Evolutionary conservation across 2,329 filamentous ascomycete genomes (phyloP).

Genomic region (Aspergillus sclerotialis): DNA sequence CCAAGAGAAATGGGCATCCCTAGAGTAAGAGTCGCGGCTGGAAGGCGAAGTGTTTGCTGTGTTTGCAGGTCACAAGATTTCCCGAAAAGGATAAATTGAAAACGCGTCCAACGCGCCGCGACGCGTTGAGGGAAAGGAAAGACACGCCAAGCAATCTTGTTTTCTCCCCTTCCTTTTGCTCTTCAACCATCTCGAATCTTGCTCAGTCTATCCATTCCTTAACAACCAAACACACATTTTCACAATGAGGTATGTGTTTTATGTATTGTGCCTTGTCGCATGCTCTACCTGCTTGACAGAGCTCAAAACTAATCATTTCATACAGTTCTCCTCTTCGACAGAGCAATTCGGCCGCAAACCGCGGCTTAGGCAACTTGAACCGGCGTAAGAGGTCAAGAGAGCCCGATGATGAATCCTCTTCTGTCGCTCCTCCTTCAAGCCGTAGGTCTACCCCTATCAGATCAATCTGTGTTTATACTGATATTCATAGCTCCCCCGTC

Average conservation of each 20-base stretch:
- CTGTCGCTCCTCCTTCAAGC: conserved; percentile 55
- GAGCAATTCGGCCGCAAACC: conserved; percentile 77
- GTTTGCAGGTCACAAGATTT: conserved; percentile 6
- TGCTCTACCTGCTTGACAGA: not conserved
- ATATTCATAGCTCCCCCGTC: conserved; percentile 42
- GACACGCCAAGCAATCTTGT: conserved; percentile 13
- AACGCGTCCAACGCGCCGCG: conserved; percentile 15
- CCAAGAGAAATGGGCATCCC: too few relatives aligned
- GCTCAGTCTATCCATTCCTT: not conserved
- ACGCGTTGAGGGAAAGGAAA: conserved; percentile 11
- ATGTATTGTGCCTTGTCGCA: too few relatives aligned
- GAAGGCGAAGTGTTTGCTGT: too few relatives aligned
- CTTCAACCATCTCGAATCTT: conserved; percentile 2
- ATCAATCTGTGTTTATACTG: conserved; percentile 4
- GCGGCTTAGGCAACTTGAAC: conserved; percentile 51
- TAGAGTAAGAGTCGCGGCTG: too few relatives aligned
- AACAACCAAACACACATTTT: conserved; percentile 8
- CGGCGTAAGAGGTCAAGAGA: conserved; percentile 60
- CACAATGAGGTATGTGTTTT: conserved; percentile 24
- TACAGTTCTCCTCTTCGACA: conserved; percentile 72
- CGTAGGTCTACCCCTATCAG: conserved; percentile 41
- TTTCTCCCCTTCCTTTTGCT: conserved; percentile 12
- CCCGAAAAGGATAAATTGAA: conserved; percentile 30
- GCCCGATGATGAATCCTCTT: conserved; percentile 56
- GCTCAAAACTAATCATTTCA: conserved; percentile 2